Conservation (phyloP, 495 filamentous ascomycete genomes). For the Xylaria intraflava region DNA sequence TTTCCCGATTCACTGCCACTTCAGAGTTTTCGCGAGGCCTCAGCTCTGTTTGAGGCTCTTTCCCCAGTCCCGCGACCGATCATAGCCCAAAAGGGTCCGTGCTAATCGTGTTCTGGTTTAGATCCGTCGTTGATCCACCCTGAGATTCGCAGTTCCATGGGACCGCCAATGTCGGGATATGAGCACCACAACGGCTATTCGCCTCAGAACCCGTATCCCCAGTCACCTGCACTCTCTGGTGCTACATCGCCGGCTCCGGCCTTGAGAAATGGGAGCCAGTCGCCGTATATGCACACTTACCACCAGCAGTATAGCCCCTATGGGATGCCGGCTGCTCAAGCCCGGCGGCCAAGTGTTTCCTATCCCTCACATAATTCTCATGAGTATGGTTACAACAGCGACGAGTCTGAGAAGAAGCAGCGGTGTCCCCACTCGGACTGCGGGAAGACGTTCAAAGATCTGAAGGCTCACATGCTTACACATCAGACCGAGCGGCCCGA, state of each 20-base stretch:
- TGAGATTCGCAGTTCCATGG: conserved; percentile 39
- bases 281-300: conserved; percentile 37
- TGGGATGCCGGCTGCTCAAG: conserved; percentile 16
- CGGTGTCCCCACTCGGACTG: conserved; percentile 79
- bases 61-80: conserved; percentile 31
- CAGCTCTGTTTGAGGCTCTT: conserved; percentile 51
- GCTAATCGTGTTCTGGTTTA: conserved; percentile 30
- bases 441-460: conserved; percentile 84
- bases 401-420: conserved; percentile 32
- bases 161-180: conserved; percentile 34
- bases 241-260: conserved; percentile 37
- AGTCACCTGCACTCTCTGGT: conserved; percentile 39
- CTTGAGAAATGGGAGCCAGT: conserved; percentile 37
- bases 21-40: conserved; percentile 39
- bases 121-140: conserved; percentile 46
- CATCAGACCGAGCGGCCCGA: conserved; percentile 91
- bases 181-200: conserved; percentile 32
- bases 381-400: conserved; percentile 30
- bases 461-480: conserved; percentile 94
- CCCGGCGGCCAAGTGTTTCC: conserved; percentile 29
- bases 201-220: conserved; percentile 36
- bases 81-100: conserved; percentile 4
- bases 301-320: conserved; percentile 25
- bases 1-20: conserved; percentile 36
- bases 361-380: conserved; percentile 34